Evolutionary conservation across 169 alveolate species (phyloP).

Genomic region (Plasmodium inui): DNA sequence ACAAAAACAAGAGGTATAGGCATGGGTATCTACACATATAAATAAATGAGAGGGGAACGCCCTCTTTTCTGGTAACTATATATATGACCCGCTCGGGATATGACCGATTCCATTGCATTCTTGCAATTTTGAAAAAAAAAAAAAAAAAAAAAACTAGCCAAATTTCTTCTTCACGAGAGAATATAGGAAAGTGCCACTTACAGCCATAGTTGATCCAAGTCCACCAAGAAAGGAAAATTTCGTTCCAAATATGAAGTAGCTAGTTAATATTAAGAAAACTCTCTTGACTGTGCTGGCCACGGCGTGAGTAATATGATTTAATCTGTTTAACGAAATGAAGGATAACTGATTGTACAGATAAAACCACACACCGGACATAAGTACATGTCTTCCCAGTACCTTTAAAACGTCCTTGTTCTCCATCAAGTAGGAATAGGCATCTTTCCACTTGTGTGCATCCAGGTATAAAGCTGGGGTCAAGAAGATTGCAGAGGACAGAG

Average conservation of each 20-base stretch:
- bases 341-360: conserved; percentile 79
- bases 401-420: conserved; percentile 37
- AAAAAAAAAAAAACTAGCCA: conserved; percentile 33
- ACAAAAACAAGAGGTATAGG: conserved; percentile 3
- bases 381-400: conserved; percentile 73
- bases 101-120: neutral
- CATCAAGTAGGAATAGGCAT: conserved; percentile 44
- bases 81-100: neutral
- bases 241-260: conserved; percentile 79
- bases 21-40: neutral
- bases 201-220: conserved; percentile 85
- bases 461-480: conserved; percentile 79
- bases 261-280: conserved; percentile 77
- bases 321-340: conserved; percentile 80
- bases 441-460: conserved; percentile 71
- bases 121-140: conserved; percentile 2
- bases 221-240: conserved; percentile 81
- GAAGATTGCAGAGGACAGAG: conserved; percentile 78
- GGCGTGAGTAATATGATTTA: conserved; percentile 85
- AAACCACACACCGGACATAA: conserved; percentile 81
- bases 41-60: neutral
- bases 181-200: conserved; percentile 84
- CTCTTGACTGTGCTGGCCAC: conserved; percentile 87
- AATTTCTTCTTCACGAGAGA: conserved; percentile 77
- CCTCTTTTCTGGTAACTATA: neutral